Percentiles rank a stretch among this genome's conserved stretches.
Evolutionary conservation across 306 rosid genomes (phyloP).

Genomic region (Malus sylvestris): DNA sequence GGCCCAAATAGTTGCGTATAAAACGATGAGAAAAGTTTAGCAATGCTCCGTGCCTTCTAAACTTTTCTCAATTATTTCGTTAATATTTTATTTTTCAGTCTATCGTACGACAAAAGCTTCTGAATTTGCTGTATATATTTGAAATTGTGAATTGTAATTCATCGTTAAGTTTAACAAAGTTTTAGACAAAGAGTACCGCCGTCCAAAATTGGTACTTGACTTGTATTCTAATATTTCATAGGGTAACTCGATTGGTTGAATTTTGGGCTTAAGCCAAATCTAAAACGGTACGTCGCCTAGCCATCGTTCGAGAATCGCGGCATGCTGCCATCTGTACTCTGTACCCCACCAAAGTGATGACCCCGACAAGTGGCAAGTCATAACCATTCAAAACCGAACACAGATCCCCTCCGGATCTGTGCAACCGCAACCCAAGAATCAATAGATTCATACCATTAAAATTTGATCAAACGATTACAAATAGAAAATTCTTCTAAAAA

Average conservation of each 20-base stretch:
- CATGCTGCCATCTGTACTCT: background rate
- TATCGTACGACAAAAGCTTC: too few species aligned
- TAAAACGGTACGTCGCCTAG: background rate
- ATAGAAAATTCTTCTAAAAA: accelerated
- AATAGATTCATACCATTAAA: accelerated
- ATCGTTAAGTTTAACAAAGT: background rate
- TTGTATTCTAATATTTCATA: background rate
- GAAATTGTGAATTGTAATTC: too few species aligned
- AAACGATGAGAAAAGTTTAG: too few species aligned
- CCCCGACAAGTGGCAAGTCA: background rate
- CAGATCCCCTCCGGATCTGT: too few species aligned
- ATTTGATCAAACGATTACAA: accelerated
- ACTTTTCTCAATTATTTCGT: too few species aligned
- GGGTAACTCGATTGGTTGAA: background rate
- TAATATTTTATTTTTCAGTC: too few species aligned
- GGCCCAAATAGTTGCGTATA: too few species aligned
- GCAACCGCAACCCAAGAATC: accelerated
- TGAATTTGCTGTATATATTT: too few species aligned
- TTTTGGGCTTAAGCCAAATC: background rate
- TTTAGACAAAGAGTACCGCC: background rate
- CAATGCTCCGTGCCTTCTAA: too few species aligned
- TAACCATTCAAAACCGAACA: background rate
- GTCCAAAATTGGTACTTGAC: background rate
- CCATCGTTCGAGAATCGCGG: background rate
- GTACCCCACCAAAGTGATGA: background rate